phyloP scores from a whole-genome alignment of 2,329 filamentous ascomycete species.

The Myriosclerotinia duriaeana region DNA sequence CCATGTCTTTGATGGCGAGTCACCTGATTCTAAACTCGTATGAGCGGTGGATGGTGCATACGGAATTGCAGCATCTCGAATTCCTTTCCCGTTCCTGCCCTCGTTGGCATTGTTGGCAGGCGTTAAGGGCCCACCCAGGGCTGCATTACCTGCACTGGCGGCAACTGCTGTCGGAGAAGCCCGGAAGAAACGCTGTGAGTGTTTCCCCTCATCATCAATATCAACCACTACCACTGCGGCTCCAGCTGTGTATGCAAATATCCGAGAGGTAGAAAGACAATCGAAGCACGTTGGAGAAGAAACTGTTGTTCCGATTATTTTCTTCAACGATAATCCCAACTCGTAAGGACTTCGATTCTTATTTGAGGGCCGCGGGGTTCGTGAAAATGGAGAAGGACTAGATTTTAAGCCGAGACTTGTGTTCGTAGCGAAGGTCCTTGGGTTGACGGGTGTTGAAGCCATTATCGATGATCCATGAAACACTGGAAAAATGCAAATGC shows the following conservation, averaged over 20 bases:
- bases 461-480: constrained; percentile 38
- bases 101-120: constrained; percentile 61
- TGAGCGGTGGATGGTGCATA: constrained; percentile 42
- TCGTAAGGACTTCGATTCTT: constrained; percentile 50
- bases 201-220: constrained; percentile 64
- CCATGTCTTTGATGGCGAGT: constrained; percentile 73
- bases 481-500: not conserved
- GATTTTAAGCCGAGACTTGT: constrained; percentile 53
- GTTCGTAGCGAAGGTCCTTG: constrained; percentile 38
- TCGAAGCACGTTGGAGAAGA: constrained; percentile 84
- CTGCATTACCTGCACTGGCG: constrained; percentile 52
- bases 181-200: constrained; percentile 82
- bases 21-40: constrained; percentile 53
- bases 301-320: constrained; percentile 90
- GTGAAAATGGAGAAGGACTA: constrained; percentile 71
- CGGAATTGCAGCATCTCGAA: constrained; percentile 47
- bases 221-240: constrained; percentile 89
- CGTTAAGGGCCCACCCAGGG: constrained; percentile 52
- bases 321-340: constrained; percentile 68
- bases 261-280: constrained; percentile 64
- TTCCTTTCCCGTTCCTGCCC: constrained; percentile 56
- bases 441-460: constrained; percentile 41
- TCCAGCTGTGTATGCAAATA: constrained; percentile 88
- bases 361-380: constrained; percentile 61
- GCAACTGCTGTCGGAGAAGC: constrained; percentile 77